Percentiles rank a stretch among this genome's conserved stretches.
phyloP scores from a whole-genome alignment of 306 rosid genomes.

The Potentilla sterilis region DNA sequence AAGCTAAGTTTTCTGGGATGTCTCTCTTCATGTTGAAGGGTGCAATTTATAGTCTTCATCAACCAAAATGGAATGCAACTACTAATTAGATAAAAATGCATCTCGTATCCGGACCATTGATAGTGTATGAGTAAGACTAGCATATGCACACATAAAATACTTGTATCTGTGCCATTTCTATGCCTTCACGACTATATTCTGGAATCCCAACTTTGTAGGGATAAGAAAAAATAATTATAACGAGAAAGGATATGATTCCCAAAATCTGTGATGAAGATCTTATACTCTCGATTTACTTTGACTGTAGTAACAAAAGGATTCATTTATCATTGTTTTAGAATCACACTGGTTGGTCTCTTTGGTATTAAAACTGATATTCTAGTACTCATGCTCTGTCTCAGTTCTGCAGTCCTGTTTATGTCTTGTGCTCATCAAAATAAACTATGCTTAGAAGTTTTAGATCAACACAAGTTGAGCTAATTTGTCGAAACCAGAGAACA shows the following conservation, averaged over 20 bases:
- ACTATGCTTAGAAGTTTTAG: not conserved
- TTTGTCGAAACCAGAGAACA: not conserved
- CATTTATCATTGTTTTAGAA: not conserved
- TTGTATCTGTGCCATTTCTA: slow-evolving; percentile 6
- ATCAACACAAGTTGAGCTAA: not conserved
- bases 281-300: not conserved
- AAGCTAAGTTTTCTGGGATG: not conserved
- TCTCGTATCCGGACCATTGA: slow-evolving; percentile 2
- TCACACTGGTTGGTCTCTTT: not conserved
- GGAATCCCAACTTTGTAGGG: slow-evolving; percentile 6
- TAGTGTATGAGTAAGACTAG: slow-evolving; percentile 1
- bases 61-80: not conserved
- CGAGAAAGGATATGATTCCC: too few relatives aligned
- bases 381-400: not conserved
- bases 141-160: not conserved
- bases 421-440: slow-evolving; percentile 6
- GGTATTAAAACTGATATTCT: not conserved
- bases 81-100: slow-evolving; percentile 16
- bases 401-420: not conserved
- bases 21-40: not conserved
- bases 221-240: not conserved
- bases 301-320: not conserved
- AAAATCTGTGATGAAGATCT: slow-evolving; percentile 8
- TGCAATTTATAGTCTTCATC: slow-evolving; percentile 4
- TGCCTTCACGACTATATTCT: slow-evolving; percentile 14